Evolutionary conservation across 495 filamentous ascomycete genomes (phyloP), one percentile per base, ranked within the genome.

Genomic region (Penicillium verhagenii): DNA sequence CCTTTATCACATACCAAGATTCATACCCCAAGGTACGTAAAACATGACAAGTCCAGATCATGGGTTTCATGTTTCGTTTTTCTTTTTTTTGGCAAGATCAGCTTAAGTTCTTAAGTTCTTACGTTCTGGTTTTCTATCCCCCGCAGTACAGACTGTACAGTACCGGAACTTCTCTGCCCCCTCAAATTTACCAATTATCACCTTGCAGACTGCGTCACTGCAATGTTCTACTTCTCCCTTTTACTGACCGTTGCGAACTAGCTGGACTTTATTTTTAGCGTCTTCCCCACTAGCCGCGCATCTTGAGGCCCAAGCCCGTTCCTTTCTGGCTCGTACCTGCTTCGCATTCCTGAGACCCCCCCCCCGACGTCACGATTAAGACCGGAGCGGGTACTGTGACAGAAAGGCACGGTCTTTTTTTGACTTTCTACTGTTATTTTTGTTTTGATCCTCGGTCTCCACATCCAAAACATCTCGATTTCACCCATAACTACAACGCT

Each of bases 161-260:
- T 47, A 23, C 42, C 29, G 6, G 16, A 23, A 21, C 18, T 19
- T 25, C 39, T 10, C 23, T 9, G n/a, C 40, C 25, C 58, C 23
- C 56, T 53, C 29, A n/a, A n/a, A n/a, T n/a, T n/a, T n/a, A n/a
- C 29, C 9, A 33, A 33, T 14, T 33, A 35, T 35, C 33, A 35
- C 33, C 28, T 60, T 57, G 62, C 69, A 66, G 63, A 66, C 66
- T 64, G 63, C 72, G 70, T 72, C 69, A 68, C 63, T 57, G 62
- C 49, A 43, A 59, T 64, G 53, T 51, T 60, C 44, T 21, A 14
- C 16, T 37, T 26, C 18, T 53, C 50, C 54, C 50, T 60, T 58
- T 68, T 43, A 54, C 60, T 66, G 56, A 64, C 42, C 6, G 19
- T 23, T 25, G 19, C 21, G 20, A 23, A 20, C 21, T n/a, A 24